A percentile compares a stretch with the other conserved stretches of the same genome.
phyloP scores from a whole-genome alignment of 148 eudicot genomes.

The Vaccinium macrocarpon region DNA sequence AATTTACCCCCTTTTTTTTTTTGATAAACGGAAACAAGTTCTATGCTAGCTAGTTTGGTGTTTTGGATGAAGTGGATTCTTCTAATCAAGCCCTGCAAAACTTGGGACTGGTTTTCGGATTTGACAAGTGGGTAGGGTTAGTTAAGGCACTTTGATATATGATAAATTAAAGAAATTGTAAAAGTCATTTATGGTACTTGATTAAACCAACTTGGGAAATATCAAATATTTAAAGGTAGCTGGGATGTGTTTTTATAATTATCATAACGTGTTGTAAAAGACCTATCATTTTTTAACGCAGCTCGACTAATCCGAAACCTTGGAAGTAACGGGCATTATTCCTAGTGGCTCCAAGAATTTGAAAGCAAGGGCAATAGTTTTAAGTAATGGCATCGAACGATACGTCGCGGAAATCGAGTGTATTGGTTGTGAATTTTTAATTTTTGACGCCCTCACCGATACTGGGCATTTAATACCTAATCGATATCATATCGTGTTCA shows the following conservation, averaged over 20 bases:
- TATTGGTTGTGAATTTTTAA: too few species aligned
- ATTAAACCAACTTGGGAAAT: conserved; percentile 3
- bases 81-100: not conserved
- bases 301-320: too few species aligned
- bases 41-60: not conserved
- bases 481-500: too few species aligned
- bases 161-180: not conserved
- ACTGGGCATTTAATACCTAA: too few species aligned
- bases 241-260: not conserved
- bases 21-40: not conserved
- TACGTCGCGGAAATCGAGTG: too few species aligned
- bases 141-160: not conserved
- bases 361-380: too few species aligned
- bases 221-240: not conserved
- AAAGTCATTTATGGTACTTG: not conserved
- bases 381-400: too few species aligned
- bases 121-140: not conserved
- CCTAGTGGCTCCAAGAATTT: too few species aligned
- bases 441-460: too few species aligned
- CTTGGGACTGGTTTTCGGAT: conserved; percentile 10
- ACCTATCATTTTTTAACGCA: too few species aligned
- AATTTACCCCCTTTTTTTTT: too few species aligned
- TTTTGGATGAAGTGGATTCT: not conserved
- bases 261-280: not conserved
- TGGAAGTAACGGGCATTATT: too few species aligned